Conservation (phyloP, 192 early-diverging fungal genomes). For the Coemansia pectinata region DNA sequence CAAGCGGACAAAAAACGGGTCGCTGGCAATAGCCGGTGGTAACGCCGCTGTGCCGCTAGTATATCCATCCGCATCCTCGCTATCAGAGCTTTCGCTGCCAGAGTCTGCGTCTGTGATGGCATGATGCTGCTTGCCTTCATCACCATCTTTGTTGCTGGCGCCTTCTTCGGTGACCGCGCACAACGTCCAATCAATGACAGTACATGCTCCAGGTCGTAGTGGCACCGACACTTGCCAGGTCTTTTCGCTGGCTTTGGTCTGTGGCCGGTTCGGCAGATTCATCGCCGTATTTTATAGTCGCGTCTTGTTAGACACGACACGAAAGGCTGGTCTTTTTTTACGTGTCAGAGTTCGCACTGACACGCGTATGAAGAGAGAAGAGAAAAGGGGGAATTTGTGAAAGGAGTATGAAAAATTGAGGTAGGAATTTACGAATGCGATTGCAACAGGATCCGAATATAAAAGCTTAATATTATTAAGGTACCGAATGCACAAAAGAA, state of each 20-base stretch:
- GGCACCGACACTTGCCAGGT: slow-evolving; percentile 35
- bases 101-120: slow-evolving; percentile 16
- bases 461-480: neutral
- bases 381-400: neutral
- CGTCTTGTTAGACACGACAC: neutral
- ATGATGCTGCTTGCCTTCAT: neutral
- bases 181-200: slow-evolving; percentile 42
- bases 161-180: slow-evolving; percentile 20
- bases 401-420: neutral
- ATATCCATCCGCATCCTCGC: slow-evolving; percentile 27
- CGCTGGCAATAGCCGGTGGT: slow-evolving; percentile 55
- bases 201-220: slow-evolving; percentile 48
- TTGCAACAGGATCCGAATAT: neutral
- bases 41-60: slow-evolving; percentile 38
- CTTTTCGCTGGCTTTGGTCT: slow-evolving; percentile 22
- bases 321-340: neutral
- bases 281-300: slow-evolving; percentile 10
- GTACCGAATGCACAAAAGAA: neutral
- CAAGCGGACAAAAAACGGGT: slow-evolving; percentile 53
- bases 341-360: neutral
- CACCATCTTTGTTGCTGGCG: slow-evolving; percentile 2
- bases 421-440: neutral
- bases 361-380: neutral
- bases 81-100: slow-evolving; percentile 30
- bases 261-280: slow-evolving; percentile 34